phyloP scores from a whole-genome alignment of 805 yeast species.

The Kazachstania psychrophila region DNA sequence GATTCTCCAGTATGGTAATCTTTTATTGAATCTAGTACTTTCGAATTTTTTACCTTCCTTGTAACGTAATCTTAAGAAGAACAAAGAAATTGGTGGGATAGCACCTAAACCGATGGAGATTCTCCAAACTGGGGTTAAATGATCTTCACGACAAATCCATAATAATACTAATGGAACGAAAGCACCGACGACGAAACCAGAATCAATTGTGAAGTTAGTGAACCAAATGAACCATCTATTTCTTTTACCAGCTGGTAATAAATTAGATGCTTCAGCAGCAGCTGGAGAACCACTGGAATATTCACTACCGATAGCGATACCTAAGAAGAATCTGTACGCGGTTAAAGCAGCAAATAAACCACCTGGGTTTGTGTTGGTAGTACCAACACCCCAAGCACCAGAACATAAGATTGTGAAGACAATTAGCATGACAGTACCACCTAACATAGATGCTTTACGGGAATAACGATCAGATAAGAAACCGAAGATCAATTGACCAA shows the following conservation, averaged over 20 bases:
- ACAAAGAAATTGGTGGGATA: conserved; percentile 70
- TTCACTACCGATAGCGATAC: conserved; percentile 91
- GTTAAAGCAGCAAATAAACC: conserved; percentile 70
- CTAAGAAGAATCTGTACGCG: conserved; percentile 76
- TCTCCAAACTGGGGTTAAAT: conserved; percentile 85
- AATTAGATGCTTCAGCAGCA: conserved; percentile 81
- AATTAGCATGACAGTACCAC: conserved; percentile 66
- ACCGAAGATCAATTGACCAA: conserved; percentile 79
- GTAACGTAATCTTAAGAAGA: conserved; percentile 68
- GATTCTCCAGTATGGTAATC: conserved; percentile 55
- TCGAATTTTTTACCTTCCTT: conserved; percentile 63
- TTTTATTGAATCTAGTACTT: conserved; percentile 59
- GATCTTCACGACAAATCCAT: conserved; percentile 67
- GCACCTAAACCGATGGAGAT: conserved; percentile 85
- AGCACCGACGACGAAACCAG: conserved; percentile 74
- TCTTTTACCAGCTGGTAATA: conserved; percentile 71
- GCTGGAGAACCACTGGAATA: conserved; percentile 92
- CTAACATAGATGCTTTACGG: conserved; percentile 75
- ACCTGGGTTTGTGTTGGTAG: conserved; percentile 49
- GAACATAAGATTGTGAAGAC: conserved; percentile 70
- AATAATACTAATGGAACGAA: conserved; percentile 79
- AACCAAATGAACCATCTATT: conserved; percentile 86
- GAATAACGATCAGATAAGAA: conserved; percentile 69
- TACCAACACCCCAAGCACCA: conserved; percentile 76
- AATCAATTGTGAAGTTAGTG: conserved; percentile 80